Percentiles rank a stretch among this genome's conserved stretches.
Conservation (phyloP, 2,329 filamentous ascomycete genomes). For the Nannizziopsis arthrosporioides region DNA sequence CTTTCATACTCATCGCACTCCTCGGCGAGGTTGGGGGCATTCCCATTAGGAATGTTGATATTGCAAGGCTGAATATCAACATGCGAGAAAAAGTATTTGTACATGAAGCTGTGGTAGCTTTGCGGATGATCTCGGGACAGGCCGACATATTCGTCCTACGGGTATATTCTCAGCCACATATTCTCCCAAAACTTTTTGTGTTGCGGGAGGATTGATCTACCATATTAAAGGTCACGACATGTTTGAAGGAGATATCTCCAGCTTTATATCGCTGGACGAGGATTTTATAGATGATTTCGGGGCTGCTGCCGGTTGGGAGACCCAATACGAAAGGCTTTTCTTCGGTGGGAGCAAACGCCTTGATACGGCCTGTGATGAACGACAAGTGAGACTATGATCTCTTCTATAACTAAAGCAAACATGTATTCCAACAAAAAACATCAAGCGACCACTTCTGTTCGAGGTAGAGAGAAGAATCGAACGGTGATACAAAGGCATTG, state of each 20-base stretch:
- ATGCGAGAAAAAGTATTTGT: constrained; percentile 79
- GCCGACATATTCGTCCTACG: constrained; percentile 72
- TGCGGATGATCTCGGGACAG: constrained; percentile 72
- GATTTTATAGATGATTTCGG: constrained; percentile 63
- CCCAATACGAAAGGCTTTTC: constrained; percentile 69
- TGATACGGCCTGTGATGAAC: constrained; percentile 55
- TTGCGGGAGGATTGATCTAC: constrained; percentile 32
- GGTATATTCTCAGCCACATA: constrained; percentile 5
- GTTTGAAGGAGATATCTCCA: constrained; percentile 62
- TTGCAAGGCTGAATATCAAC: constrained; percentile 71
- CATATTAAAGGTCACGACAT: constrained; percentile 92
- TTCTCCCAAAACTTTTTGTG: background rate
- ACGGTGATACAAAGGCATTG: background rate
- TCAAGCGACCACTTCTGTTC: background rate
- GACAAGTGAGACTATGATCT: background rate
- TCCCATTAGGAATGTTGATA: constrained; percentile 75
- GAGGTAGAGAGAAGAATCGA: background rate
- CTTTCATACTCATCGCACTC: constrained; percentile 73
- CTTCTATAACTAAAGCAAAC: constrained; percentile 6
- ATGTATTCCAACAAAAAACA: background rate
- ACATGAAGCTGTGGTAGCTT: constrained; percentile 88
- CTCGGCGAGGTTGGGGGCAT: constrained; percentile 59
- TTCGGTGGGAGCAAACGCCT: constrained; percentile 59
- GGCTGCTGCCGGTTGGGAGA: constrained; percentile 71
- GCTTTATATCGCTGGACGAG: constrained; percentile 46